These are phyloP conservation scores for Trichoderma polysporum DNA, from an alignment of 2,329 filamentous ascomycete genomes.

Conservation along the genomic window DNA sequence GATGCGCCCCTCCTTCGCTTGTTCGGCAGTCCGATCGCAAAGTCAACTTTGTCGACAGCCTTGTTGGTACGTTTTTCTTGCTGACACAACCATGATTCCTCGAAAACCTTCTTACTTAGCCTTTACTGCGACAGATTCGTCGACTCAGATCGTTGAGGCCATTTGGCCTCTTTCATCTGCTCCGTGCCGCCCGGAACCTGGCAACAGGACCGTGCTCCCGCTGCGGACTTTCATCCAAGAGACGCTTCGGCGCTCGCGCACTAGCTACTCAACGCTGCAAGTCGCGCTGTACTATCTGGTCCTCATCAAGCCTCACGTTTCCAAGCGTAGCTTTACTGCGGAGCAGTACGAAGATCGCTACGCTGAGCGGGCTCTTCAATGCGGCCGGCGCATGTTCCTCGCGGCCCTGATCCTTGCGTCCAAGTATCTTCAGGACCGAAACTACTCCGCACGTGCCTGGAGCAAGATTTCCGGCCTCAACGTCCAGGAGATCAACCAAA, in stretches of 20 bases:
- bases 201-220: slow-evolving; percentile 76
- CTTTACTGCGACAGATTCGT: slow-evolving; percentile 68
- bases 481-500: slow-evolving; percentile 91
- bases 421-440: slow-evolving; percentile 96
- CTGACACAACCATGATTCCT: slow-evolving; percentile 22
- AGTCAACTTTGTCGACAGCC: slow-evolving; percentile 91
- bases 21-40: slow-evolving; percentile 89
- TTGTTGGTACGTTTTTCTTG: slow-evolving; percentile 79
- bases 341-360: slow-evolving; percentile 75
- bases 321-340: slow-evolving; percentile 79
- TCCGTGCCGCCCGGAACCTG: slow-evolving; percentile 70
- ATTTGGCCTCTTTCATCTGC: slow-evolving; percentile 93
- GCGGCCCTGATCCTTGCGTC: slow-evolving; percentile 92
- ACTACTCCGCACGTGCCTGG: slow-evolving; percentile 96
- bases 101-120: slow-evolving; percentile 35
- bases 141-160: slow-evolving; percentile 92
- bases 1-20: slow-evolving; percentile 69
- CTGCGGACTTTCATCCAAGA: slow-evolving; percentile 97
- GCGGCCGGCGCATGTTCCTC: slow-evolving; percentile 95
- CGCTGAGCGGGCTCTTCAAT: slow-evolving; percentile 79
- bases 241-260: slow-evolving; percentile 88
- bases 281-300: slow-evolving; percentile 96
- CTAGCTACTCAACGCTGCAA: slow-evolving; percentile 95
- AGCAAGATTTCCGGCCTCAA: slow-evolving; percentile 98
- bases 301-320: slow-evolving; percentile 87